These are phyloP conservation scores for Aspergillus udagawae DNA, from an alignment of 2,329 filamentous ascomycete genomes.

Conservation along the genomic window DNA sequence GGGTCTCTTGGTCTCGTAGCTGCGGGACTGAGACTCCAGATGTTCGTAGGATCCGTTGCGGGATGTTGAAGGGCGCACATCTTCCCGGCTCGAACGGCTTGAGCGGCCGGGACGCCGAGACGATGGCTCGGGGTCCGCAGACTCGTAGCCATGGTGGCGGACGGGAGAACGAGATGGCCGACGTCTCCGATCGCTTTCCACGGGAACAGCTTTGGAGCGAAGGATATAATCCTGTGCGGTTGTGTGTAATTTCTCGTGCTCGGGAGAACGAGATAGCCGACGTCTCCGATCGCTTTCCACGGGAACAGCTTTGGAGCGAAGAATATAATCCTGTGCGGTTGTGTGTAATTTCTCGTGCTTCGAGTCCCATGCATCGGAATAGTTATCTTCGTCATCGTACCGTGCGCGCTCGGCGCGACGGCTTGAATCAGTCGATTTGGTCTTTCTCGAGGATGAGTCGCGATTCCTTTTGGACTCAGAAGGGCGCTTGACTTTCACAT, in stretches of 20 bases:
- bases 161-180: constrained; percentile 33
- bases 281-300: constrained; percentile 23
- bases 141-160: constrained; percentile 26
- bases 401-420: constrained; percentile 18
- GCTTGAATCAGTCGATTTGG: constrained; percentile 17
- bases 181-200: constrained; percentile 22
- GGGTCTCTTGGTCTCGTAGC: constrained; percentile 26
- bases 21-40: constrained; percentile 20
- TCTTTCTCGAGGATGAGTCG: constrained; percentile 20
- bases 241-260: constrained; percentile 29
- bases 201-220: constrained; percentile 23
- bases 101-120: constrained; percentile 28
- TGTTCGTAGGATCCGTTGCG: constrained; percentile 30
- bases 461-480: constrained; percentile 19
- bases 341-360: constrained; percentile 32
- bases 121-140: constrained; percentile 28
- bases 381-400: constrained; percentile 25
- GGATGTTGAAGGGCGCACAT: constrained; percentile 24
- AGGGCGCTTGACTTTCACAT: constrained; percentile 17
- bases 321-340: constrained; percentile 38
- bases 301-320: constrained; percentile 24
- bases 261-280: no score
- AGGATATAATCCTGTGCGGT: constrained; percentile 38
- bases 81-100: constrained; percentile 24
- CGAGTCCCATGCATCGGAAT: constrained; percentile 22